phyloP scores from a whole-genome alignment of 768 basidiomycete species.

The Amanita pseudoporphyria region DNA sequence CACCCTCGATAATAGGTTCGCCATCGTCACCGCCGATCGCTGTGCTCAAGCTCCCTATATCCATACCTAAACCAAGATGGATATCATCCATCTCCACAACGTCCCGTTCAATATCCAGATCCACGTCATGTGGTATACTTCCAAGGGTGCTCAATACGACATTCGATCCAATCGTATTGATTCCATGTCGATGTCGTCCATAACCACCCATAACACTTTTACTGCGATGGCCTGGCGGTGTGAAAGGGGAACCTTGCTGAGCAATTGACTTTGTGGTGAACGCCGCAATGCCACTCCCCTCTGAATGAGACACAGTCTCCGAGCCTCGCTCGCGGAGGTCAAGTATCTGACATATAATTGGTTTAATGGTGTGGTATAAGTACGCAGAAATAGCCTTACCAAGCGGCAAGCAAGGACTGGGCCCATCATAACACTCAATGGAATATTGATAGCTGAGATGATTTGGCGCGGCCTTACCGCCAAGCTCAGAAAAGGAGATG shows the following conservation, averaged over 20 bases:
- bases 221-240: slow-evolving; percentile 36
- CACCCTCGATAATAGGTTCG: slow-evolving; percentile 37
- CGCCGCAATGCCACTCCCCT: slow-evolving; percentile 57
- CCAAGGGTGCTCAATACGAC: slow-evolving; percentile 57
- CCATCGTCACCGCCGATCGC: slow-evolving; percentile 44
- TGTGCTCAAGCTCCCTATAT: slow-evolving; percentile 39
- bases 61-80: slow-evolving; percentile 42
- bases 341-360: slow-evolving; percentile 42
- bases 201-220: slow-evolving; percentile 29
- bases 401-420: slow-evolving; percentile 74
- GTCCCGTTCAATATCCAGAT: slow-evolving; percentile 40
- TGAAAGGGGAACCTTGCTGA: slow-evolving; percentile 45
- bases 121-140: slow-evolving; percentile 43
- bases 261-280: slow-evolving; percentile 57
- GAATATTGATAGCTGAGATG: slow-evolving; percentile 78
- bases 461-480: slow-evolving; percentile 62
- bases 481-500: slow-evolving; percentile 10
- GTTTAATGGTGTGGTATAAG: not conserved
- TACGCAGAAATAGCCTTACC: slow-evolving; percentile 24
- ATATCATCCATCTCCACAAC: slow-evolving; percentile 51
- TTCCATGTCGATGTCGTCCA: slow-evolving; percentile 29
- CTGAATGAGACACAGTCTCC: slow-evolving; percentile 67
- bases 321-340: slow-evolving; percentile 78
- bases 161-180: slow-evolving; percentile 47
- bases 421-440: slow-evolving; percentile 76